Evolutionary conservation across 2,329 filamentous ascomycete species (phyloP), one percentile per base, ranked within the genome.

Genomic region (Nothophaeocryptopus gaeumannii): DNA sequence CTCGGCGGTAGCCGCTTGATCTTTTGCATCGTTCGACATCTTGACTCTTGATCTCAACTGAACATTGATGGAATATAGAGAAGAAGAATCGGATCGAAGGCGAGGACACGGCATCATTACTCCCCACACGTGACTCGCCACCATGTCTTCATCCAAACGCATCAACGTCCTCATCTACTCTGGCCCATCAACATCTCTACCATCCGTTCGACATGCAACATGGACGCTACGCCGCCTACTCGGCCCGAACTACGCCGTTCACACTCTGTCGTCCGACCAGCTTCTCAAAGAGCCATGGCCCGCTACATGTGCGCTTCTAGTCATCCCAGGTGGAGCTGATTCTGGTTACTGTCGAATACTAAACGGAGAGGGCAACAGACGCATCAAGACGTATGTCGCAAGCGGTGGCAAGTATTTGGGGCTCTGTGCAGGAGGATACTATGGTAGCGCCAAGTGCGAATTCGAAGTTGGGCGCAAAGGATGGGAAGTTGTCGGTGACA

Each of bases 161-260:
- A 79, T 96, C 74, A 97, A 99, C 68, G 85, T 99, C 49, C 80
- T 97, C 58, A 89, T 99, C 45, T 97, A 97, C 66, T 87, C 89
- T 61, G 90, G 92, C 62, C 82, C 85, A 65, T 93, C 93, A 56
- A 89, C 87, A 37, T 95, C 91, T 8, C 77, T 87, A 45, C 88
- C 93, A 66, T 96, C 91, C 12, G 89, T 97, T 54, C 84, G 88
- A 40, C 92, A 97, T 68, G 92, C 88, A 70, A 79, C 96, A 53
- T 90, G 87, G 74, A 86, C 89, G 15, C 81, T 99, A 13, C 88
- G 90, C 53, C 84, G 88, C 33, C 80, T 97, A 4, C 83, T 97
- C 16, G 88, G 89, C 3, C 87, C 90, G 43, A 87, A 91, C 70
- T 97, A 99, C 73, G 93, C 92, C 51, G 89, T 99, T 56, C 91